Conservation (phyloP, 2,329 filamentous ascomycete genomes). For the Penicillium griseofulvum region DNA sequence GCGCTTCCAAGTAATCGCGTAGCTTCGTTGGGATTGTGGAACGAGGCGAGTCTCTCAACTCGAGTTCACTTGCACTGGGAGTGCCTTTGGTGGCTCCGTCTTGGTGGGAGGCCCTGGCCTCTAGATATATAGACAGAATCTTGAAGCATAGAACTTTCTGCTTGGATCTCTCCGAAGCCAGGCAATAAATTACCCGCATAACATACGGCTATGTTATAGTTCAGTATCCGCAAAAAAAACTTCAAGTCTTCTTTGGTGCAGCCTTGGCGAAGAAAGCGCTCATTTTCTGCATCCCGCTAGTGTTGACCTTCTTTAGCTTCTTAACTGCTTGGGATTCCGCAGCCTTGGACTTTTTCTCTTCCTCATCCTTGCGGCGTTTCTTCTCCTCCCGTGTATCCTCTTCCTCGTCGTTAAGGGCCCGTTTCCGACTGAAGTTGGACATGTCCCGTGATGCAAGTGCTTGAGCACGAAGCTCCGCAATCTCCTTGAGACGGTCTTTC, state of each 20-base stretch:
- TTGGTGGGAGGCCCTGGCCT: background rate
- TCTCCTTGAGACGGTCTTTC: slow-evolving; percentile 63
- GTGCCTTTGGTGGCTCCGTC: background rate
- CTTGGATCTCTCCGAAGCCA: background rate
- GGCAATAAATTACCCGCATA: background rate
- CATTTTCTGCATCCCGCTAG: slow-evolving; percentile 93
- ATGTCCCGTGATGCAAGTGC: slow-evolving; percentile 65
- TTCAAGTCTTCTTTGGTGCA: slow-evolving; percentile 33
- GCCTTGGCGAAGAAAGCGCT: slow-evolving; percentile 85
- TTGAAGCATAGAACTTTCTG: background rate
- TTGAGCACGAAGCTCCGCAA: slow-evolving; percentile 68
- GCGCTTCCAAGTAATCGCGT: too few relatives aligned
- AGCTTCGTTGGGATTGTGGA: background rate
- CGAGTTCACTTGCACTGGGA: background rate
- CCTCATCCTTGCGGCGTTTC: slow-evolving; percentile 81
- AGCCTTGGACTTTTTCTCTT: slow-evolving; percentile 79
- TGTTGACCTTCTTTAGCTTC: slow-evolving; percentile 85
- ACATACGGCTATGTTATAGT: background rate
- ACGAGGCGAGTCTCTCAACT: background rate
- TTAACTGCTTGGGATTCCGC: slow-evolving; percentile 71
- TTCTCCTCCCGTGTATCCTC: slow-evolving; percentile 65
- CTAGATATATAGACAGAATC: background rate
- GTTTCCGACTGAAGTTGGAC: slow-evolving; percentile 46
- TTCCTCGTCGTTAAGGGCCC: slow-evolving; percentile 44
- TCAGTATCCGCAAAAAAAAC: too few relatives aligned